These are phyloP conservation scores for Phialophora tarda DNA, from an alignment of 2,329 filamentous ascomycete species.

Conservation along the genomic window DNA sequence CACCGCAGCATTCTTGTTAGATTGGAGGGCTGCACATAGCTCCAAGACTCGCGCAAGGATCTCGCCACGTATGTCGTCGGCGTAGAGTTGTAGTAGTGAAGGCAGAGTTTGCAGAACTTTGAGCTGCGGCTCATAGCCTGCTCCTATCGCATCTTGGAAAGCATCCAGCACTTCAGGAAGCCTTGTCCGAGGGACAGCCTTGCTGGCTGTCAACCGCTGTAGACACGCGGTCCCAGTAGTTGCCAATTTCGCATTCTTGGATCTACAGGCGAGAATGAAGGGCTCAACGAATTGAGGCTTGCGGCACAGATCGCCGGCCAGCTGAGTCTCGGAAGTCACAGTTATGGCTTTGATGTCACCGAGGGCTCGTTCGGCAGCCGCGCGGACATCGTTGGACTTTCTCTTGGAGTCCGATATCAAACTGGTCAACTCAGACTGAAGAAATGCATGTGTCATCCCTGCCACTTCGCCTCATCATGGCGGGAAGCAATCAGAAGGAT, in stretches of 20 bases:
- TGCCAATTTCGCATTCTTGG: conserved; percentile 88
- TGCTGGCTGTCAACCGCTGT: conserved; percentile 82
- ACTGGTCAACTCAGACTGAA: conserved; percentile 85
- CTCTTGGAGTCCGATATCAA: conserved; percentile 95
- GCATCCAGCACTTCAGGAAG: conserved; percentile 87
- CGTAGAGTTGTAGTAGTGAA: conserved; percentile 87
- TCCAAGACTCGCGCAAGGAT: conserved; percentile 82
- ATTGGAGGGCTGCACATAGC: conserved; percentile 89
- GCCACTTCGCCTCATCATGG: conserved; percentile 28
- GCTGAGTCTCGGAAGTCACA: conserved; percentile 74
- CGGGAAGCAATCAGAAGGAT: neutral
- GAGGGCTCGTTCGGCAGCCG: conserved; percentile 88
- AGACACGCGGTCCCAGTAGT: conserved; percentile 85
- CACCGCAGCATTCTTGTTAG: conserved; percentile 89
- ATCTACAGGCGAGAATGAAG: conserved; percentile 90
- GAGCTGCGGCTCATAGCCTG: conserved; percentile 86
- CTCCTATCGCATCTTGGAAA: conserved; percentile 76
- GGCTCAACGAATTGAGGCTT: conserved; percentile 86
- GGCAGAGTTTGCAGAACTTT: conserved; percentile 94
- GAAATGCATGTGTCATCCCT: conserved; percentile 57
- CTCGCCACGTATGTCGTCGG: conserved; percentile 77
- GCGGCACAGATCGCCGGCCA: conserved; percentile 79
- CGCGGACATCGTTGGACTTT: conserved; percentile 87
- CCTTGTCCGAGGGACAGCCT: conserved; percentile 77
- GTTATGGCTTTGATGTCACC: conserved; percentile 82